A percentile compares a stretch with the other conserved stretches of the same genome.
Conservation (phyloP, 257 asterid genomes). For the Anisodus tanguticus region DNA sequence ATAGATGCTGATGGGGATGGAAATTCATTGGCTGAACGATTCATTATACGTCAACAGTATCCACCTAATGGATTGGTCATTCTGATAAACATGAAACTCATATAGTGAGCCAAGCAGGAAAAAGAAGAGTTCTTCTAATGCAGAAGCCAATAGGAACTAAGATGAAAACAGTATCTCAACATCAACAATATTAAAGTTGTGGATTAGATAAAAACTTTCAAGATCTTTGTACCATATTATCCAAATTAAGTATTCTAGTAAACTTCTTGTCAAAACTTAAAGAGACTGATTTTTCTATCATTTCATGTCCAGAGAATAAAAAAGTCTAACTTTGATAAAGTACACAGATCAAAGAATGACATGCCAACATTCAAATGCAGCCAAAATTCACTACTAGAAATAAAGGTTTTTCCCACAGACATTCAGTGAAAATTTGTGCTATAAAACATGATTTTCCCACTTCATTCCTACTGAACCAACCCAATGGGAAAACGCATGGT, state of each 20-base stretch:
- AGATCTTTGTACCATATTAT: not conserved
- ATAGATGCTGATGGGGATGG: constrained; percentile 57
- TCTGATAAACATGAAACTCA: constrained; percentile 26
- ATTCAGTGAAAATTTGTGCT: no score
- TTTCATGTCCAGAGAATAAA: not conserved
- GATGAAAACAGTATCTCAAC: constrained; percentile 20
- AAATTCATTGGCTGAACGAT: constrained; percentile 39
- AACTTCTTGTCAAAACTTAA: not conserved
- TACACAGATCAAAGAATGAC: not conserved
- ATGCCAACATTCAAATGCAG: not conserved
- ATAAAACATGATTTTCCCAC: no score
- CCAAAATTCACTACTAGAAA: not conserved
- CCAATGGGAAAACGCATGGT: no score
- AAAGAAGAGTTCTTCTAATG: not conserved
- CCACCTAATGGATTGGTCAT: not conserved
- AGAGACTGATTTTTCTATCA: not conserved
- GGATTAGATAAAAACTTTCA: not conserved
- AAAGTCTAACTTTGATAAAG: not conserved
- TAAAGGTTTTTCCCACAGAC: no score
- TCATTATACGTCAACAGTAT: constrained; percentile 5
- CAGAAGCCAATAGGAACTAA: constrained; percentile 4
- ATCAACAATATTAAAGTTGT: not conserved
- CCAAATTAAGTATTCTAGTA: not conserved
- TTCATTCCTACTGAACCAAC: no score
- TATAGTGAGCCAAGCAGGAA: not conserved